phyloP scores from a whole-genome alignment of 73 alveolate species.

The Breviolum minutum region DNA sequence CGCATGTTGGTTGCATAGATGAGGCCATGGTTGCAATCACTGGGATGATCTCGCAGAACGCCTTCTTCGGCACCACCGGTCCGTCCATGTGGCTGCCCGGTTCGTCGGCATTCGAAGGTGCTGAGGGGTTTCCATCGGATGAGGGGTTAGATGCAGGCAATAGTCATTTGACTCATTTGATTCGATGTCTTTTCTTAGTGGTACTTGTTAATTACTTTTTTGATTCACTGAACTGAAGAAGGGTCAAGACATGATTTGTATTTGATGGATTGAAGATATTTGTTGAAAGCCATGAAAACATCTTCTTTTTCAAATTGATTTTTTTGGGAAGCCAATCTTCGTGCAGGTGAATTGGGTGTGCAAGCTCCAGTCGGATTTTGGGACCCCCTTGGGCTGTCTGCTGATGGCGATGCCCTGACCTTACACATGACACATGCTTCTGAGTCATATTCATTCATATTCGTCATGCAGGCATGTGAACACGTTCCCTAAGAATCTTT shows the following conservation, averaged over 20 bases:
- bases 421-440: neutral
- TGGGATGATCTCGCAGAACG: conserved; percentile 83
- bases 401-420: conserved; percentile 52
- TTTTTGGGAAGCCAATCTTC: neutral
- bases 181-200: too few species aligned
- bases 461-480: neutral
- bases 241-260: too few species aligned
- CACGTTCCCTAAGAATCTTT: neutral
- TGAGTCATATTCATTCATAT: neutral
- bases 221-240: too few species aligned
- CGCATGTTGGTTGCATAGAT: neutral
- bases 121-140: neutral
- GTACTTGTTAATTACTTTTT: too few species aligned
- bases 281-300: neutral
- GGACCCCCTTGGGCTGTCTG: conserved; percentile 58
- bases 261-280: neutral
- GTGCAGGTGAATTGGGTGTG: conserved; percentile 34
- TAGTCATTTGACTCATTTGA: neutral
- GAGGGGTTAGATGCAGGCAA: neutral
- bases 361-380: conserved; percentile 52
- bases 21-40: conserved; percentile 95
- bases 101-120: conserved; percentile 51
- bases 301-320: neutral
- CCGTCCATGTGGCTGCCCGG: conserved; percentile 71
- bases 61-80: conserved; percentile 73